Conservation (phyloP, 352 stramenopile genomes). For the Globisporangium solare region DNA sequence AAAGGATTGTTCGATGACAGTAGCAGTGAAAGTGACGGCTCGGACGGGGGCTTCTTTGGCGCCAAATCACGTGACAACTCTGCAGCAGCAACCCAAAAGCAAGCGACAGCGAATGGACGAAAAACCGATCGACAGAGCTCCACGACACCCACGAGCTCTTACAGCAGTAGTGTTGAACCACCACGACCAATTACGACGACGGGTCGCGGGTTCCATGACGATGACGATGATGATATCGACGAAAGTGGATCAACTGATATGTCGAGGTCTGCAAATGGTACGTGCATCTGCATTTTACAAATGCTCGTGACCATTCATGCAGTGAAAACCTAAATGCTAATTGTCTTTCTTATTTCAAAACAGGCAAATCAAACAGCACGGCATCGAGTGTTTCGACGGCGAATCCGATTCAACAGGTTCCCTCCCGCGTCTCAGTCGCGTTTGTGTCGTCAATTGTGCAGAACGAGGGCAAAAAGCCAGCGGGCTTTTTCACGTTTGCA, state of each 20-base stretch:
- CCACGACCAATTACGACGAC: neutral
- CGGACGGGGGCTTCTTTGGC: slow-evolving; percentile 47
- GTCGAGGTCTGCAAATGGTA: slow-evolving; percentile 12
- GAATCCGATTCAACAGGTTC: neutral
- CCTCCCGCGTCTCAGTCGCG: slow-evolving; percentile 26
- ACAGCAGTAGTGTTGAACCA: slow-evolving; percentile 7
- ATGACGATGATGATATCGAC: slow-evolving; percentile 19
- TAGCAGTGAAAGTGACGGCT: slow-evolving; percentile 43
- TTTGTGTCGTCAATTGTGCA: slow-evolving; percentile 54
- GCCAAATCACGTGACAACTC: slow-evolving; percentile 17
- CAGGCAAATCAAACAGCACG: slow-evolving; percentile 7
- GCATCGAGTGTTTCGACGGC: slow-evolving; percentile 1
- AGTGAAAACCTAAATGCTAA: too few relatives aligned
- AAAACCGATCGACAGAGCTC: slow-evolving; percentile 12
- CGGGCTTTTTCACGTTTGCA: slow-evolving; percentile 66
- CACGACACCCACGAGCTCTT: slow-evolving; percentile 14
- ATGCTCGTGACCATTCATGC: neutral
- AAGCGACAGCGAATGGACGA: neutral
- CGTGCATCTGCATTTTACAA: neutral
- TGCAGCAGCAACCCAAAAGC: slow-evolving; percentile 13
- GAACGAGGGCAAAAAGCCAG: slow-evolving; percentile 54
- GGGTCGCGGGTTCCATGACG: slow-evolving; percentile 16
- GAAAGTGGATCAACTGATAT: slow-evolving; percentile 10
- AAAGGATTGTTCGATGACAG: slow-evolving; percentile 83
- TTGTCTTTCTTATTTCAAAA: neutral